Conservation (phyloP, 345 rosid genomes). For the Erodium maritimum region DNA sequence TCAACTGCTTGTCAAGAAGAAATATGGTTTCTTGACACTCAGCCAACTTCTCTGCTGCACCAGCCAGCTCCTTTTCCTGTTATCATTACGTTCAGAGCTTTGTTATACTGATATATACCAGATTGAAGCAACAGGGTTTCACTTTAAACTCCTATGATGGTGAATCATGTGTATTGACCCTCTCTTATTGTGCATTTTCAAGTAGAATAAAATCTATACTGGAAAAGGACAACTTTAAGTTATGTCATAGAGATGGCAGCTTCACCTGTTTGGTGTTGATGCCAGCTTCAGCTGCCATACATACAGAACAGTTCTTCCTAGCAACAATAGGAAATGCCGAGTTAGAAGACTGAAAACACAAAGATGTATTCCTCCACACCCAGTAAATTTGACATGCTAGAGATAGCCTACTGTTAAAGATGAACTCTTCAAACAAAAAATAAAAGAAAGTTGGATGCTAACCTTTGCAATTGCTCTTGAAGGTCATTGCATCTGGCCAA, state of each 20-base stretch:
- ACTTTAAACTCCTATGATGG: no score
- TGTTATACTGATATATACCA: neutral
- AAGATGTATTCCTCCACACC: neutral
- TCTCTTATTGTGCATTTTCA: no score
- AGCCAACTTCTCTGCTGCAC: conserved; percentile 86
- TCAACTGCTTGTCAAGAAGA: conserved; percentile 83
- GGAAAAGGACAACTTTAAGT: no score
- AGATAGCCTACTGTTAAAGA: no score
- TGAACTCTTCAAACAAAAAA: no score
- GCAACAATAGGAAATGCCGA: conserved; percentile 9
- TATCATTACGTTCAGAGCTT: neutral
- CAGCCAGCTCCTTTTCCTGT: conserved; percentile 72
- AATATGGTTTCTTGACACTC: conserved; percentile 96
- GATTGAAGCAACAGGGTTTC: neutral
- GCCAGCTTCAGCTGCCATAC: conserved; percentile 35
- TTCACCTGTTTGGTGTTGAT: conserved; percentile 64
- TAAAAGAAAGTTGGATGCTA: conserved; percentile 9
- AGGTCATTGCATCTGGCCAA: conserved; percentile 64
- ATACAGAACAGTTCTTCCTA: conserved; percentile 31
- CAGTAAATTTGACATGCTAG: no score
- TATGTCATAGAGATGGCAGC: conserved; percentile 4
- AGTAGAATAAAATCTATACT: no score
- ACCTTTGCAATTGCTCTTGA: conserved; percentile 72
- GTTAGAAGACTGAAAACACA: neutral
- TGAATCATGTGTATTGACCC: no score